phyloP scores from a whole-genome alignment of 352 stramenopile species.

The Globisporangium abappressorium region DNA sequence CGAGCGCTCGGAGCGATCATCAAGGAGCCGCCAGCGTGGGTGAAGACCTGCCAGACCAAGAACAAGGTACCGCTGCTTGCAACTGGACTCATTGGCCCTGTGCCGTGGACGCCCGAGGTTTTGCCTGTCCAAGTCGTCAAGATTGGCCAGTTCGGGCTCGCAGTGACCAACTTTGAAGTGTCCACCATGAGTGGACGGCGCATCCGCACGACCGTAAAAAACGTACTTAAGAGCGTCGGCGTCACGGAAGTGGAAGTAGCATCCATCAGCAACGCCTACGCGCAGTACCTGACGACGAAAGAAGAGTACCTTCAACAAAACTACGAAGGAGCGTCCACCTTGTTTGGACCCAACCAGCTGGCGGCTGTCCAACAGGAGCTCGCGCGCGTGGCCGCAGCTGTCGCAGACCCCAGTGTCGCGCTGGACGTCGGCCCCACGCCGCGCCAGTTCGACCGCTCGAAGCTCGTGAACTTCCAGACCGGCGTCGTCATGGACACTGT shows the following conservation, averaged over 20 bases:
- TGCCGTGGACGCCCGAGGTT: constrained; percentile 39
- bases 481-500: constrained; percentile 34
- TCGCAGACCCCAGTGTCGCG: constrained; percentile 20
- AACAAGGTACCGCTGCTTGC: constrained; percentile 43
- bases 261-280: constrained; percentile 55
- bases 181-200: constrained; percentile 59
- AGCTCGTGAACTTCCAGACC: constrained; percentile 30
- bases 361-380: constrained; percentile 54
- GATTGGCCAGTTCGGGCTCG: constrained; percentile 49
- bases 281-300: constrained; percentile 57
- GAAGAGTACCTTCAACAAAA: constrained; percentile 64
- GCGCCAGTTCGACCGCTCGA: constrained; percentile 31
- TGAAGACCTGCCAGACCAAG: constrained; percentile 33
- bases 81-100: constrained; percentile 34
- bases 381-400: constrained; percentile 28
- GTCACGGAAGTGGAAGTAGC: constrained; percentile 18
- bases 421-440: constrained; percentile 34
- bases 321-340: constrained; percentile 71
- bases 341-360: constrained; percentile 68
- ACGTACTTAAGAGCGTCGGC: constrained; percentile 39
- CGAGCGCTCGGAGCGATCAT: constrained; percentile 18
- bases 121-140: constrained; percentile 53
- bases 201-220: constrained; percentile 36
- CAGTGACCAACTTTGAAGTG: constrained; percentile 55
- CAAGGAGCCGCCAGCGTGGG: constrained; percentile 33